Evolutionary conservation across 495 filamentous ascomycete species (phyloP).

Genomic region (Xylaria bambusicola): DNA sequence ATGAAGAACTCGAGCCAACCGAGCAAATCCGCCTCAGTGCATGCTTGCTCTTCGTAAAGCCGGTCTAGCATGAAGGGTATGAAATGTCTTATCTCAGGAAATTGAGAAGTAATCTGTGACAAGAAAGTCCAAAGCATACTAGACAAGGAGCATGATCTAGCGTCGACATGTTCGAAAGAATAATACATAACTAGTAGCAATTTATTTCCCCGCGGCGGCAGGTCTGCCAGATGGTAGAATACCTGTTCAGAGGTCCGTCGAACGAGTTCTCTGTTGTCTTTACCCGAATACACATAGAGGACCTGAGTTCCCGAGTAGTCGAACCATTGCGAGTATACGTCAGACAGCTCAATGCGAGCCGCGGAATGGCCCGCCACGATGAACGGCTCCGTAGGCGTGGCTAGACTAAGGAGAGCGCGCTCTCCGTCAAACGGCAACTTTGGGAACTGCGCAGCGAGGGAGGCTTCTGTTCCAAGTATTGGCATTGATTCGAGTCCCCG

Average conservation of each 20-base stretch:
- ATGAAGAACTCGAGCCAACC: slow-evolving; percentile 3
- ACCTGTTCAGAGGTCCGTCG: not conserved
- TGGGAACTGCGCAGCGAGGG: not conserved
- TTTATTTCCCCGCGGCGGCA: not conserved
- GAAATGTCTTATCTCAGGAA: not conserved
- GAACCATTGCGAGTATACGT: not conserved
- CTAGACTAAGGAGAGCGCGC: not conserved
- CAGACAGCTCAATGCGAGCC: not conserved
- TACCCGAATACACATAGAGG: not conserved
- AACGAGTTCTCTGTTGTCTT: not conserved
- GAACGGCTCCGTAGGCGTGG: not conserved
- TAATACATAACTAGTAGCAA: not conserved
- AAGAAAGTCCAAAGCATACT: not conserved
- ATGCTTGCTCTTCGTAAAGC: not conserved
- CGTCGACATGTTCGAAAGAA: not conserved
- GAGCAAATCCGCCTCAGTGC: not conserved
- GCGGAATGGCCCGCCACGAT: not conserved
- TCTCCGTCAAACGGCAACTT: not conserved
- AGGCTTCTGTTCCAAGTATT: not conserved
- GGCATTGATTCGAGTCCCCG: not conserved
- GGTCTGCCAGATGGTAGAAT: not conserved
- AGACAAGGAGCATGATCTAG: not conserved
- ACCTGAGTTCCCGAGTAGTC: not conserved
- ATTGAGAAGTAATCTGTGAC: not conserved
- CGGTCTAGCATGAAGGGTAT: not conserved